phyloP scores from a whole-genome alignment of 2,329 filamentous ascomycete genomes.

The Botrytis fragariae region DNA sequence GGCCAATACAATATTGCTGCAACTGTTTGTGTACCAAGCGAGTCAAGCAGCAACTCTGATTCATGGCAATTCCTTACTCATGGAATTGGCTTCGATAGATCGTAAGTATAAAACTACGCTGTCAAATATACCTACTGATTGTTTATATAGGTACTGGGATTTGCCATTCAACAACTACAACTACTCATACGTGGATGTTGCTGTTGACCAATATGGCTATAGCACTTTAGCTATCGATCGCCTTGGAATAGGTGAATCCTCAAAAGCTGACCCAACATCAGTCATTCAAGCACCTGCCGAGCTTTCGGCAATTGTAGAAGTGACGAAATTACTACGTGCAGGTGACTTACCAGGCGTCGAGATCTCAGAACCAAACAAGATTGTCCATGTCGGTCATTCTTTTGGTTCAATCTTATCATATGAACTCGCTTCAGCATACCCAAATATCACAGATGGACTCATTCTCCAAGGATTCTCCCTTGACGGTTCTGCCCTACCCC shows the following conservation, averaged over 20 bases:
- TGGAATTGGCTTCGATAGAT: constrained; percentile 15
- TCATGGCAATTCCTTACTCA: constrained; percentile 19
- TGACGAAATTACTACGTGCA: constrained; percentile 9
- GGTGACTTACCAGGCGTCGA: not conserved
- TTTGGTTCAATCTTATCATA: constrained; percentile 14
- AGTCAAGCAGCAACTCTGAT: not conserved
- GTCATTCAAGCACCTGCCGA: constrained; percentile 14
- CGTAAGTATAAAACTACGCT: not conserved
- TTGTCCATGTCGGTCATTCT: constrained; percentile 17
- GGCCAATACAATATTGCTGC: constrained; percentile 15
- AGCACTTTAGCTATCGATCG: constrained; percentile 17
- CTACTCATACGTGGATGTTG: constrained; percentile 16
- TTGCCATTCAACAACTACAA: constrained; percentile 10
- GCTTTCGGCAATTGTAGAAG: constrained; percentile 13
- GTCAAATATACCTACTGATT: not conserved
- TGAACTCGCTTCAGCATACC: constrained; percentile 8
- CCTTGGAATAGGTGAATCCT: constrained; percentile 15
- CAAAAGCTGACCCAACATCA: constrained; percentile 1
- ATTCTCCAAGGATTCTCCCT: constrained; percentile 20
- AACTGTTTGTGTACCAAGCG: constrained; percentile 6
- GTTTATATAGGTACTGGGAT: constrained; percentile 16
- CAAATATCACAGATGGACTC: constrained; percentile 11
- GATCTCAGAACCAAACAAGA: constrained; percentile 1
- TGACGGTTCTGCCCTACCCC: not conserved
- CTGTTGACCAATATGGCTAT: constrained; percentile 14